Evolutionary conservation across 2,329 filamentous ascomycete genomes (phyloP).

Genomic region (Sarocladiaceae sp.): DNA sequence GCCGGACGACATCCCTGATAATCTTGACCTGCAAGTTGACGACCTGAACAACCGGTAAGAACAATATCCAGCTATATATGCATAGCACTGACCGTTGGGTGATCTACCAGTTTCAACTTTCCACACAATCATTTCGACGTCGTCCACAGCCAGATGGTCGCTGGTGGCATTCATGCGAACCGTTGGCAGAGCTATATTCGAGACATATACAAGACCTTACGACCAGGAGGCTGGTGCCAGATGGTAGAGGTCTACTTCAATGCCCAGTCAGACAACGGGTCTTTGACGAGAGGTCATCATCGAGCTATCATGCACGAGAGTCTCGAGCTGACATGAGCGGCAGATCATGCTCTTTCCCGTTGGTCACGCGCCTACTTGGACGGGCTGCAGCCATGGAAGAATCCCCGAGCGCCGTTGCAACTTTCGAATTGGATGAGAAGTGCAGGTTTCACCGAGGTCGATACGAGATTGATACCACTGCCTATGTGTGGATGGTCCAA

Average conservation of each 20-base stretch:
- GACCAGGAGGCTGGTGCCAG: slow-evolving; percentile 78
- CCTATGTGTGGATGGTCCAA: slow-evolving; percentile 67
- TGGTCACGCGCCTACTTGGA: slow-evolving; percentile 65
- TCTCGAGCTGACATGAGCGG: slow-evolving; percentile 9
- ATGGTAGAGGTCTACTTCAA: slow-evolving; percentile 86
- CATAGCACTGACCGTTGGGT: background rate
- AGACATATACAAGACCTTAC: slow-evolving; percentile 70
- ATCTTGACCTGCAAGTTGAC: slow-evolving; percentile 68
- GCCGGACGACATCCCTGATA: slow-evolving; percentile 59
- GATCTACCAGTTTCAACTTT: slow-evolving; percentile 56
- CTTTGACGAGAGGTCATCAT: slow-evolving; percentile 54
- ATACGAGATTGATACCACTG: slow-evolving; percentile 59
- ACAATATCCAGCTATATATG: background rate
- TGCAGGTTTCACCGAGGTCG: slow-evolving; percentile 65
- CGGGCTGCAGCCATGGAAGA: slow-evolving; percentile 59
- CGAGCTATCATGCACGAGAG: background rate
- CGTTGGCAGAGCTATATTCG: slow-evolving; percentile 73
- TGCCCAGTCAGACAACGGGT: slow-evolving; percentile 80
- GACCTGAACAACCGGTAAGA: slow-evolving; percentile 62
- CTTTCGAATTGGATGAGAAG: slow-evolving; percentile 54
- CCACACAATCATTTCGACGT: slow-evolving; percentile 71
- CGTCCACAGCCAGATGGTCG: slow-evolving; percentile 72
- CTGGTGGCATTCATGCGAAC: slow-evolving; percentile 64
- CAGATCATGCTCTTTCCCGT: slow-evolving; percentile 59
- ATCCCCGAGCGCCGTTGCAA: slow-evolving; percentile 59